These are phyloP conservation scores for Xylaria polymorpha DNA, from an alignment of 2,329 filamentous ascomycete genomes.

Conservation along the genomic window DNA sequence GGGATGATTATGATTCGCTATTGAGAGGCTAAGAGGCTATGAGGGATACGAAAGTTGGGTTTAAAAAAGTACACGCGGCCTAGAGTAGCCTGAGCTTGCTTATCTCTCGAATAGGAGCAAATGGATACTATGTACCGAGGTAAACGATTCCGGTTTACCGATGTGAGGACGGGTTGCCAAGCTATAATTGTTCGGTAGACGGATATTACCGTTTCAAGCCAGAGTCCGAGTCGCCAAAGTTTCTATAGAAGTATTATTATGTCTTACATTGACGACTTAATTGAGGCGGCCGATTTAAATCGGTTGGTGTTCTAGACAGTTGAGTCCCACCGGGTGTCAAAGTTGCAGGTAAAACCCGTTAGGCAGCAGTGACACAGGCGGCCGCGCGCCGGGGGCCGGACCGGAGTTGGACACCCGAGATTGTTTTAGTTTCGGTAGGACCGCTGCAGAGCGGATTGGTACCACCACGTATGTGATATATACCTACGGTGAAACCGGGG, in stretches of 20 bases:
- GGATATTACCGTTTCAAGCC: neutral
- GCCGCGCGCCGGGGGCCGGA: neutral
- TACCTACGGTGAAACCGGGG: neutral
- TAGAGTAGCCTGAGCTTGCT: too few species aligned
- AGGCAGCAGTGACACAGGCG: neutral
- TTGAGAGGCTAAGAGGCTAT: neutral
- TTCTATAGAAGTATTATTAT: neutral
- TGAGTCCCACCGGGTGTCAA: neutral
- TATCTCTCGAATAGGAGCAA: neutral
- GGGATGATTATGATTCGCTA: too few species aligned
- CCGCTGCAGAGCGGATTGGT: neutral
- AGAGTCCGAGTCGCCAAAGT: neutral
- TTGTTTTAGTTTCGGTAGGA: neutral
- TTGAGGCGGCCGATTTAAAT: neutral
- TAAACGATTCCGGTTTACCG: neutral
- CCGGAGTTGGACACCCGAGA: neutral
- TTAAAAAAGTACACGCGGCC: neutral
- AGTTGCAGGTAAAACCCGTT: neutral
- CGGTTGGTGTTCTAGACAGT: neutral
- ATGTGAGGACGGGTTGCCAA: neutral
- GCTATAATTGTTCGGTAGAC: neutral
- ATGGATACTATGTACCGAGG: neutral
- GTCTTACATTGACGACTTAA: neutral
- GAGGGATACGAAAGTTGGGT: neutral
- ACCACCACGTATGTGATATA: neutral